Evolutionary conservation across 1,284 basidiomycete genomes (phyloP), one percentile per base, ranked within the genome.

Genomic region (Neolentinus lepideus): DNA sequence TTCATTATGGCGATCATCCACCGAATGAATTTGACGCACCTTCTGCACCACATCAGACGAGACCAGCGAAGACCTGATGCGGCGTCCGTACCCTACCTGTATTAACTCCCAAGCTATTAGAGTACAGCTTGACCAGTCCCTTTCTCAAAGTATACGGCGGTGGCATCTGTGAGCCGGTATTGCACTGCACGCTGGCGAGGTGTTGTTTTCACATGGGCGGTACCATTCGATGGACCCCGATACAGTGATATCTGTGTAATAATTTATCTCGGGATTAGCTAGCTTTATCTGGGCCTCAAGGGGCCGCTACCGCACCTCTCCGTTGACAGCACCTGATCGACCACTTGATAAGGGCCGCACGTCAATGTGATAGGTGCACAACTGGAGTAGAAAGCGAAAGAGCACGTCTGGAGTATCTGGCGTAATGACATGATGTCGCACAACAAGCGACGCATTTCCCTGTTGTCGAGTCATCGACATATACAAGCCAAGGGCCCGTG

Each of bases 281-380:
- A n/a, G n/a, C n/a, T n/a, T n/a, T n/a, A n/a, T n/a, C n/a, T n/a
- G n/a, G n/a, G n/a, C n/a, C n/a, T n/a, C n/a, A n/a, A n/a, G n/a
- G n/a, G n/a, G n/a, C n/a, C n/a, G n/a, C n/a, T n/a, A n/a, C n/a
- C n/a, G n/a, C 55, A 86, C 88, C 75, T 89, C 84, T 19, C 88
- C 88, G 57, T 81, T 88, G 29, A 90, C 84, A 31, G 81, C 75
- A 10, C 87, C 87, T 61, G 88, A 90, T 46, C 81, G 74, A 12
- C 88, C 88, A 59, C 84, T 90, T 0, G 81, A 73, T 3, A 90
- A 70, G 0, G 87, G 80, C 33, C 77, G 74, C 0, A 90, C 82
- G 59, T 90, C 88, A 8, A 88, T 59, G 61, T 89, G 85, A 58
- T 84, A 83, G 1, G 80, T 72, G 60, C 78, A 84, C 6, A 84